Percentiles rank a stretch among this genome's conserved stretches.
phyloP scores from a whole-genome alignment of 202 grass and related monocot genomes.

The Schoenoplectus triqueter region DNA sequence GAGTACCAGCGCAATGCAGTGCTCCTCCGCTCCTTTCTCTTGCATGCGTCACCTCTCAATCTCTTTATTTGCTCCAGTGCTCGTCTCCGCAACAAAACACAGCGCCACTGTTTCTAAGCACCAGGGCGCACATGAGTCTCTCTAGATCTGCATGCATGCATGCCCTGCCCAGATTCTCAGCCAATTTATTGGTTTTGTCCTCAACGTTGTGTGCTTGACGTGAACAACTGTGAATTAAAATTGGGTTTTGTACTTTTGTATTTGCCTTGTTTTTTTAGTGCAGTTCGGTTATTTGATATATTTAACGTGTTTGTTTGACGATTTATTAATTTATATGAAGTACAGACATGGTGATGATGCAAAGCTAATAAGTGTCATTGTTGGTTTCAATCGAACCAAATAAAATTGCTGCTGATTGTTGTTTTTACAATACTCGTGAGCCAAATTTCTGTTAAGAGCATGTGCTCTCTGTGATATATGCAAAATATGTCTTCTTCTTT shows the following conservation, averaged over 20 bases:
- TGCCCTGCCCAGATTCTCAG: constrained; percentile 20
- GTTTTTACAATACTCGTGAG: neutral
- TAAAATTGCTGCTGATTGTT: neutral
- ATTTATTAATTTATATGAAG: neutral
- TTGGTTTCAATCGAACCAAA: neutral
- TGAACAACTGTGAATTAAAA: neutral
- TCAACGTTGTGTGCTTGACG: neutral
- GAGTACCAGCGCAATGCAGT: too few relatives aligned
- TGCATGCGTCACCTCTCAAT: neutral
- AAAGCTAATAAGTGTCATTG: neutral
- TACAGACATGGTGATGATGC: neutral
- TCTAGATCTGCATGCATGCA: neutral
- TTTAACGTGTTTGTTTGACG: neutral
- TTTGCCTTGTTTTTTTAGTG: neutral
- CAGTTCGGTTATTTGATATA: neutral
- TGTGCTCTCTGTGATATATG: neutral
- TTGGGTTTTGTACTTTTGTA: neutral
- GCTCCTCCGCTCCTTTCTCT: too few relatives aligned
- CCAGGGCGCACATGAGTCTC: neutral
- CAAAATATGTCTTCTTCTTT: too few relatives aligned
- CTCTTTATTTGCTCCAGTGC: too few relatives aligned
- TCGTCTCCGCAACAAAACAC: constrained; percentile 2
- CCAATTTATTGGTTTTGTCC: constrained; percentile 11
- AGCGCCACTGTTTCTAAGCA: neutral
- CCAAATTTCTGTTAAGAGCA: neutral